A percentile compares a stretch with the other conserved stretches of the same genome.
phyloP scores from a whole-genome alignment of 2,329 filamentous ascomycete genomes.

The Coniochaeta ligniaria region DNA sequence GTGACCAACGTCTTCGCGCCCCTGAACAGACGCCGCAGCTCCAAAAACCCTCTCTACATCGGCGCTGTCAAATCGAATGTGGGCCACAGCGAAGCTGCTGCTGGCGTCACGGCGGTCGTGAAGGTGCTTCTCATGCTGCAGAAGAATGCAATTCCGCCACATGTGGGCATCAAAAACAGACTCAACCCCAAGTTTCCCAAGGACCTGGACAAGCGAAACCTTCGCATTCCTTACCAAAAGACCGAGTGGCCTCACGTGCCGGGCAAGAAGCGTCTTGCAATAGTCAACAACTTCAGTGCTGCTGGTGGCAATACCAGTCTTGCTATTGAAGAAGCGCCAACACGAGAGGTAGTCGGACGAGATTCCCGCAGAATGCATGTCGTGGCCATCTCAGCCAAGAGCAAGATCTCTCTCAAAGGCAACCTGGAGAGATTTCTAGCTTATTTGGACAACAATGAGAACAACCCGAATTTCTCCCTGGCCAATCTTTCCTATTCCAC shows the following conservation, averaged over 20 bases:
- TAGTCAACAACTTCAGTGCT: slow-evolving; percentile 49
- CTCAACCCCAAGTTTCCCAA: slow-evolving; percentile 25
- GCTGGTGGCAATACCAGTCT: slow-evolving; percentile 50
- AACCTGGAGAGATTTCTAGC: slow-evolving; percentile 33
- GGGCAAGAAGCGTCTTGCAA: slow-evolving; percentile 11
- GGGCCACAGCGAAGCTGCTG: slow-evolving; percentile 39
- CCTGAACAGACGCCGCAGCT: slow-evolving; percentile 11
- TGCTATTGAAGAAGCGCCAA: slow-evolving; percentile 38
- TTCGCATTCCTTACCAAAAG: slow-evolving; percentile 25
- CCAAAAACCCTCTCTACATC: slow-evolving; percentile 28
- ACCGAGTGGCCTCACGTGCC: slow-evolving; percentile 5
- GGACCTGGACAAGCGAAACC: slow-evolving; percentile 23
- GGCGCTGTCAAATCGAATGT: slow-evolving; percentile 43
- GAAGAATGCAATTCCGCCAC: slow-evolving; percentile 39
- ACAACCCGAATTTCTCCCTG: slow-evolving; percentile 24
- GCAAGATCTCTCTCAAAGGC: slow-evolving; percentile 28
- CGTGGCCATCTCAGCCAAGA: slow-evolving; percentile 39
- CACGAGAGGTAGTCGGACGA: slow-evolving; percentile 8
- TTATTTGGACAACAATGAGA: slow-evolving; percentile 29
- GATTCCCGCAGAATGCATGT: slow-evolving; percentile 35
- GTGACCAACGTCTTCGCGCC: slow-evolving; percentile 32
- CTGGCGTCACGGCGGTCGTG: slow-evolving; percentile 33
- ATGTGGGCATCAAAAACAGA: slow-evolving; percentile 36
- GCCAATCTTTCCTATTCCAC: slow-evolving; percentile 45
- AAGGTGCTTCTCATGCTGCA: slow-evolving; percentile 43